These are phyloP conservation scores for Aechmea fasciata DNA, from an alignment of 176 grass and related monocot genomes.

Conservation along the genomic window DNA sequence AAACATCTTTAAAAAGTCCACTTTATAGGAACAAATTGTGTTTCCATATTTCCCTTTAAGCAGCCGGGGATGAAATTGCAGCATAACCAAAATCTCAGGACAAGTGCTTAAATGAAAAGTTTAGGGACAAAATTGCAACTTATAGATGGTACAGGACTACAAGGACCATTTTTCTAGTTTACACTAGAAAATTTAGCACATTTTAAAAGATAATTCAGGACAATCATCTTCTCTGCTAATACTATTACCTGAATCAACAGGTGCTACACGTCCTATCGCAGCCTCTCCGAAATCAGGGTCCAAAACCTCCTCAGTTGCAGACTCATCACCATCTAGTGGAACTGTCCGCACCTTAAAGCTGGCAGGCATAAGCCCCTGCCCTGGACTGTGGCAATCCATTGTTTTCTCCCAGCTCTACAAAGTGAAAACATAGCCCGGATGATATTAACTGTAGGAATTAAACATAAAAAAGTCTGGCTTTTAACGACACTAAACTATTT, in stretches of 20 bases:
- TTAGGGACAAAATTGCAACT: no score
- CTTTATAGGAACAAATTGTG: no score
- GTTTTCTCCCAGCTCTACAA: conserved; percentile 92
- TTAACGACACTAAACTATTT: no score
- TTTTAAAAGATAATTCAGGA: conserved; percentile 7
- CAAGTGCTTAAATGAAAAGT: no score
- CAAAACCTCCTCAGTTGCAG: conserved; percentile 71
- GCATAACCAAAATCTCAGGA: no score
- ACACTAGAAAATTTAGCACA: not conserved
- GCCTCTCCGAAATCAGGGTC: conserved; percentile 95
- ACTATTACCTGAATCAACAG: conserved; percentile 77
- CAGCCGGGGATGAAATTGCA: no score
- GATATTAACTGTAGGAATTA: not conserved
- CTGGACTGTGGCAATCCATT: conserved; percentile 94
- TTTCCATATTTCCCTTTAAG: no score
- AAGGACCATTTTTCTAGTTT: no score
- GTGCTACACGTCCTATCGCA: conserved; percentile 84
- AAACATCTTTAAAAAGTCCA: no score
- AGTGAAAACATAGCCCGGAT: conserved; percentile 1
- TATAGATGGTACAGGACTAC: no score
- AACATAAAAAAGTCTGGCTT: no score
- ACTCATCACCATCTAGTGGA: conserved; percentile 68
- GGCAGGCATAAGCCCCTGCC: conserved; percentile 85
- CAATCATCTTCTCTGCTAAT: not conserved
- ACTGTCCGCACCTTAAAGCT: conserved; percentile 84